Evolutionary conservation across 2,329 filamentous ascomycete species (phyloP), one percentile per base, ranked within the genome.

Genomic region (Ceratocystis albifundus): DNA sequence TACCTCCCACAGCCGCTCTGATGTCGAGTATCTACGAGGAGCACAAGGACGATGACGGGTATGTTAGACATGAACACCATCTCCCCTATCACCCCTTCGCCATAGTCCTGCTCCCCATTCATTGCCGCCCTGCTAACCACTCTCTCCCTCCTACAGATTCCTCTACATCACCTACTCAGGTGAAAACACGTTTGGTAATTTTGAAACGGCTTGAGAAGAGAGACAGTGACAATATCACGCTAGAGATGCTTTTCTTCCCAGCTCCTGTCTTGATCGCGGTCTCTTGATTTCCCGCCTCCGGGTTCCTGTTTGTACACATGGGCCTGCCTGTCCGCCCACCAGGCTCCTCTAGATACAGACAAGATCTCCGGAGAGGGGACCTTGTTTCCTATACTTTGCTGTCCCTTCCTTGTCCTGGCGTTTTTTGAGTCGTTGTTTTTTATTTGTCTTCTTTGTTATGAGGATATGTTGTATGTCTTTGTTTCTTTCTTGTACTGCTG

Each of bases 1-100:
- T 99, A 66, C 94, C 94, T 64, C 94, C 94, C 2, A 97, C 94
- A 7, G 94, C 94, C 68, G 94, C 94, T 68, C 85, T 99, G 65
- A 99, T 99, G 94, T 96, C 91, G 82, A 95, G 89, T 77, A 97
- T 99, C 80, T 99, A 99, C 77, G 94, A 99, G 78, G 93, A 97
- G 79, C 94, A 99, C 85, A 97, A 99, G 82, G 85, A 88, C 71
- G 84, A 88, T 75, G 85, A 88, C 73, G 84, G 84, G 80, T 87
- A 79, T 66, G 79, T 76, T 65, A 63, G 7, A 20, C 41, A 32
- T 50, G 28, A 61, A 17, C 45, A 41, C 20, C 20, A 22, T 55
- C 17, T 17, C 53, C 20, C 20, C 17, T 8, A 12, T 12, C 28
- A 15, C 44, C 28, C 30, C 8, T 22, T 50, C 61, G 20, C 41